Evolutionary conservation across 2,329 filamentous ascomycete genomes (phyloP), one percentile per base, ranked within the genome.

Genomic region (Alternaria rosae): DNA sequence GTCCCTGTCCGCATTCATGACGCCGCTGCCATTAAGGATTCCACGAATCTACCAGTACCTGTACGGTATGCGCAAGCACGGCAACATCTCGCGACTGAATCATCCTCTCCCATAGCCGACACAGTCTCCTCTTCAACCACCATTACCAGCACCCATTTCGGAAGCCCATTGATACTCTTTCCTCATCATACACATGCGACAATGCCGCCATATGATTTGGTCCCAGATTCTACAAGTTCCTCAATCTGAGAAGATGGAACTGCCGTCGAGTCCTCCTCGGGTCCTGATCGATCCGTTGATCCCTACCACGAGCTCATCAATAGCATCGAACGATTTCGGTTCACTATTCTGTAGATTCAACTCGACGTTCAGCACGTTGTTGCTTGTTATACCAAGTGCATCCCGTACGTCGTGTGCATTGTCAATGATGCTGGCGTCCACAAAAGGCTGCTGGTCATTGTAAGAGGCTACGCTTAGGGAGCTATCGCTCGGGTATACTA

Each of bases 281-380:
- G 6, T 21, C 21, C 47, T n/a, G 17, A 26, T 10, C 3, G 12
- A 28, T 9, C 17, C 5, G 12, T 25, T 3, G 15, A 61, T 6
- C 38, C 43, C 15, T 8, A 28, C 17, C 5, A 6, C 26, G 45
- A 58, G 12, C 45, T 61, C 25, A 12, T 51, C 6, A 21, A 30
- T 9, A 45, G 54, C 6, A 57, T 57, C 45, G 58, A 47, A 9
- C 32, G 26, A 10, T 61, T 61, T 13, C 13, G 13, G 2, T 61
- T 53, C n/a, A 56, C 58, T 2, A 26, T 35, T 0, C 13, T 61
- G n/a, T n/a, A n/a, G n/a, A n/a, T n/a, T n/a, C n/a, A n/a, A n/a
- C n/a, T n/a, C n/a, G n/a, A n/a, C n/a, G n/a, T n/a, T n/a, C n/a
- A n/a, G n/a, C n/a, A n/a, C n/a, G n/a, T n/a, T n/a, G n/a, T n/a